A percentile compares a stretch with the other conserved stretches of the same genome.
These are phyloP conservation scores for Ogataea sp. DNA, from an alignment of 805 yeast genomes.

Conservation along the genomic window DNA sequence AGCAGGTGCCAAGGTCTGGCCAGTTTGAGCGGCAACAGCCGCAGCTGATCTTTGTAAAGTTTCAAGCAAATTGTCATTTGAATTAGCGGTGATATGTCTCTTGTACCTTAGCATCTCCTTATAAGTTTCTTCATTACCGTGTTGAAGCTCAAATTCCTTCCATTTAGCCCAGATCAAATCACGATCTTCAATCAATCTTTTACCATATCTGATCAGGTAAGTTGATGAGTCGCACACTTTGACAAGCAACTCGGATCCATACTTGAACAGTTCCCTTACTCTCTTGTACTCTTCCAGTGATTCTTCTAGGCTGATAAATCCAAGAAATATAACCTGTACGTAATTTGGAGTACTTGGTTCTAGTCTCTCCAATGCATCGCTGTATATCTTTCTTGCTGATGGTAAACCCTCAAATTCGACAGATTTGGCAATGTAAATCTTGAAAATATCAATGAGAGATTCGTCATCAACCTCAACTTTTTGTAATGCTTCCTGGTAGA, in stretches of 20 bases:
- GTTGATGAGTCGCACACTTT: conserved; percentile 7
- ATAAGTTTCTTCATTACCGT: conserved; percentile 65
- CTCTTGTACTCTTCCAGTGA: conserved; percentile 43
- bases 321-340: conserved; percentile 34
- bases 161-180: conserved; percentile 53
- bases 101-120: conserved; percentile 65
- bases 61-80: not conserved
- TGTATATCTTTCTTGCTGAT: conserved; percentile 40
- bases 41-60: not conserved
- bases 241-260: conserved; percentile 35
- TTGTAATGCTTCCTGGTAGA: conserved; percentile 35
- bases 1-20: not conserved
- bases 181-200: conserved; percentile 8
- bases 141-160: conserved; percentile 63
- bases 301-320: conserved; percentile 54
- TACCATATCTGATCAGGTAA: conserved; percentile 12
- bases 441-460: conserved; percentile 34
- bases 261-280: conserved; percentile 55
- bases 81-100: conserved; percentile 28
- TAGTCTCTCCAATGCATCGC: conserved; percentile 35
- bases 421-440: conserved; percentile 33
- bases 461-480: conserved; percentile 16
- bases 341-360: conserved; percentile 20
- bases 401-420: conserved; percentile 30
- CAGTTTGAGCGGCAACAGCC: conserved; percentile 3